Conservation (phyloP, 768 basidiomycete genomes). For the Gymnopilus junonius region DNA sequence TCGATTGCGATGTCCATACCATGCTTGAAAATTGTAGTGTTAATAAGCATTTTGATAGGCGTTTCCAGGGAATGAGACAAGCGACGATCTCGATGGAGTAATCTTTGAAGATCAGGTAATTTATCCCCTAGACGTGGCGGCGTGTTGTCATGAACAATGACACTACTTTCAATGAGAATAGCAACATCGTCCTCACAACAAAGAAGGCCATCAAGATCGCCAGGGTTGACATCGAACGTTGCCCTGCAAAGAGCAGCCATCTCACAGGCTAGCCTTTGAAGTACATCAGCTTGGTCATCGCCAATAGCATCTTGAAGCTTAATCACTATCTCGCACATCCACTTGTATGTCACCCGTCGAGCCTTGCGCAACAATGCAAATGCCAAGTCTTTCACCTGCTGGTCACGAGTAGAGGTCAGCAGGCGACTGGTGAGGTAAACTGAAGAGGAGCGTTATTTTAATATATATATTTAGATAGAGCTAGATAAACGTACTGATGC, state of each 20-base stretch:
- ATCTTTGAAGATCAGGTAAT: slow-evolving; percentile 16
- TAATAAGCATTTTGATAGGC: slow-evolving; percentile 6
- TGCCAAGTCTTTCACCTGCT: slow-evolving; percentile 17
- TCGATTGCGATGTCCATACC: slow-evolving; percentile 35
- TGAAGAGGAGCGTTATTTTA: slow-evolving; percentile 30
- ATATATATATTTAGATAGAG: not conserved
- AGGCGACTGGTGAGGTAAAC: slow-evolving; percentile 42
- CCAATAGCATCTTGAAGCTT: slow-evolving; percentile 24
- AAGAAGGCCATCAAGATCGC: slow-evolving; percentile 22
- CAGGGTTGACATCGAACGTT: slow-evolving; percentile 39
- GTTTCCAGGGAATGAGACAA: slow-evolving; percentile 33
- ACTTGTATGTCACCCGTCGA: slow-evolving; percentile 36
- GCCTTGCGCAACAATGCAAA: slow-evolving; percentile 33
- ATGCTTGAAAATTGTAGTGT: no score
- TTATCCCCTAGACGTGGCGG: slow-evolving; percentile 18
- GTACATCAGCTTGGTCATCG: slow-evolving; percentile 15
- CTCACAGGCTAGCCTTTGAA: slow-evolving; percentile 35
- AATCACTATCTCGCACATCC: slow-evolving; percentile 37
- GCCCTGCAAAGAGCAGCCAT: slow-evolving; percentile 44
- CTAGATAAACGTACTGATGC: slow-evolving; percentile 15
- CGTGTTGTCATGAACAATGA: slow-evolving; percentile 35
- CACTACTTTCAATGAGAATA: slow-evolving; percentile 35
- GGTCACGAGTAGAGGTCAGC: slow-evolving; percentile 27
- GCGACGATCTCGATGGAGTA: slow-evolving; percentile 36
- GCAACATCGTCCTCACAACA: slow-evolving; percentile 24